Conservation (phyloP, 768 basidiomycete genomes). For the Daedaleopsis sinensis region DNA sequence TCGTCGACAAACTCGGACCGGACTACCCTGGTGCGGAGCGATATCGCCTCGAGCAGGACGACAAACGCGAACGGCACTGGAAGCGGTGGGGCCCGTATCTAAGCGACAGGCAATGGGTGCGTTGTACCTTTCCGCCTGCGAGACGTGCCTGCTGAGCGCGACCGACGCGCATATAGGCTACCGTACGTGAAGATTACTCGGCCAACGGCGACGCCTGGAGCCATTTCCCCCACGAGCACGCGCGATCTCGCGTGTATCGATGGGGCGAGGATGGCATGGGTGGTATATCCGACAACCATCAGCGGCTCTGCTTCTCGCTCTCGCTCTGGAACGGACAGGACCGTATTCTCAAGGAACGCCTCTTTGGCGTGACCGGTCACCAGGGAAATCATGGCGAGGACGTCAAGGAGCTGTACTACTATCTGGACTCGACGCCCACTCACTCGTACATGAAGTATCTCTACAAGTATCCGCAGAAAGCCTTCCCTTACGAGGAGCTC, state of each 20-base stretch:
- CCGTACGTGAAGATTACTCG: constrained; percentile 98
- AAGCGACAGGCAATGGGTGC: constrained; percentile 95
- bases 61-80: constrained; percentile 85
- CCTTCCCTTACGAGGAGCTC: constrained; percentile 93
- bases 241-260: constrained; percentile 91
- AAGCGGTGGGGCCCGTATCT: constrained; percentile 99
- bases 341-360: constrained; percentile 92
- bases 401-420: constrained; percentile 98
- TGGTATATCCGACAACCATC: constrained; percentile 97
- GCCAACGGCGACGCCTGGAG: constrained; percentile 94
- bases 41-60: constrained; percentile 84
- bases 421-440: constrained; percentile 97
- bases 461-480: constrained; percentile 96
- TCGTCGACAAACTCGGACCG: constrained; percentile 63
- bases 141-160: neutral
- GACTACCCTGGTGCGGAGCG: constrained; percentile 84
- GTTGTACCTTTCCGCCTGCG: constrained; percentile 26
- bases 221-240: constrained; percentile 93
- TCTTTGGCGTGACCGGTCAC: constrained; percentile 95
- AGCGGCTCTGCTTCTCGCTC: constrained; percentile 87
- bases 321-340: constrained; percentile 96
- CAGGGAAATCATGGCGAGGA: constrained; percentile 99
- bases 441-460: constrained; percentile 99
- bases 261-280: constrained; percentile 99
- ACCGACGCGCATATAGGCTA: constrained; percentile 62